Conservation (phyloP, 306 rosid species). For the Trifolium subterraneum region DNA sequence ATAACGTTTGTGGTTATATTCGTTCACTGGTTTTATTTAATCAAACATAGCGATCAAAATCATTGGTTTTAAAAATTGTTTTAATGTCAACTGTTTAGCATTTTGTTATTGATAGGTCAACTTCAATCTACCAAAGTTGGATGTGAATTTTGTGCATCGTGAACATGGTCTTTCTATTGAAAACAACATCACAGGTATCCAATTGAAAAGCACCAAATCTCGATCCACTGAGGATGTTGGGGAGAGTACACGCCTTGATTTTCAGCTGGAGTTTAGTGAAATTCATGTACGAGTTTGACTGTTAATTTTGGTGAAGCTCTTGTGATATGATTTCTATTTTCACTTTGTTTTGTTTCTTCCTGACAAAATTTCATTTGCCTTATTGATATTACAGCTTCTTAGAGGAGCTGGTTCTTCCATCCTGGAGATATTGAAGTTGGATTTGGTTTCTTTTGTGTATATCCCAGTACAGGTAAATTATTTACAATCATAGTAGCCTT, state of each 20-base stretch:
- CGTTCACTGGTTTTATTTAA: slow-evolving; percentile 36
- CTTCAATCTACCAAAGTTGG: slow-evolving; percentile 89
- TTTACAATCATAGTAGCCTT: slow-evolving; percentile 40
- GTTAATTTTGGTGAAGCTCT: slow-evolving; percentile 43
- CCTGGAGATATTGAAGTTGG: slow-evolving; percentile 92
- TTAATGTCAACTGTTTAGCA: slow-evolving; percentile 38
- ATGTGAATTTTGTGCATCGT: slow-evolving; percentile 76
- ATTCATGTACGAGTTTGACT: slow-evolving; percentile 77
- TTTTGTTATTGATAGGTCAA: slow-evolving; percentile 65
- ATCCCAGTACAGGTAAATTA: slow-evolving; percentile 77
- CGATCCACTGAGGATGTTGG: slow-evolving; percentile 80
- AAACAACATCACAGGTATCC: slow-evolving; percentile 93
- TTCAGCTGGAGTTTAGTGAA: slow-evolving; percentile 91
- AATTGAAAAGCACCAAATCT: slow-evolving; percentile 76
- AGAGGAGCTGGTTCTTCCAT: slow-evolving; percentile 83
- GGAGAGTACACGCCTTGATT: slow-evolving; percentile 90
- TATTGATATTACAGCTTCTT: slow-evolving; percentile 67
- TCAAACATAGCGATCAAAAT: slow-evolving; percentile 22
- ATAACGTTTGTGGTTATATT: slow-evolving; percentile 31
- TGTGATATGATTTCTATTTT: slow-evolving; percentile 31
- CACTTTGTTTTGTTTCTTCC: slow-evolving; percentile 47
- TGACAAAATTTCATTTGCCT: slow-evolving; percentile 46
- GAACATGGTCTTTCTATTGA: slow-evolving; percentile 70
- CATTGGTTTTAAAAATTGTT: slow-evolving; percentile 11
- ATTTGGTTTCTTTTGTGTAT: slow-evolving; percentile 72